phyloP scores from a whole-genome alignment of 2,329 filamentous ascomycete species.

The Aspergillus nomiae region DNA sequence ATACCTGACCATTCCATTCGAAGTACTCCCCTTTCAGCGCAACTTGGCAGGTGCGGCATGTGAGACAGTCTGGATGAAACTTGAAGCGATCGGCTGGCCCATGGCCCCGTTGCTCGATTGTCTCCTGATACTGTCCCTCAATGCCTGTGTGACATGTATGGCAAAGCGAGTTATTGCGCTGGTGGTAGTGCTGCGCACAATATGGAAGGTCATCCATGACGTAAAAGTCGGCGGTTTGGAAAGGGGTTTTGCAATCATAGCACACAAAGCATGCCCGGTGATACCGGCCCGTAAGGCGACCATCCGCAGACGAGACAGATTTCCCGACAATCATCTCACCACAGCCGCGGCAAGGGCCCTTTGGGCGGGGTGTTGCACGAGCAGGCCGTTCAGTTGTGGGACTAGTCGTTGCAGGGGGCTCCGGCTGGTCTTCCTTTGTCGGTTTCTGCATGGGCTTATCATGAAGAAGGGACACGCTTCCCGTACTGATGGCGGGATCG shows the following conservation, averaged over 20 bases:
- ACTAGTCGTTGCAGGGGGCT: background rate
- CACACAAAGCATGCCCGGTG: conserved; percentile 96
- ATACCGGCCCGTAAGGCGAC: conserved; percentile 86
- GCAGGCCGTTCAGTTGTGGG: conserved; percentile 27
- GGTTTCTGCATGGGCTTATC: conserved; percentile 18
- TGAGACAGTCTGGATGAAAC: conserved; percentile 85
- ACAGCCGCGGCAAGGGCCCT: conserved; percentile 84
- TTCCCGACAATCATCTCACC: conserved; percentile 78
- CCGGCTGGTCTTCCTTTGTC: background rate
- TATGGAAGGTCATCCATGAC: conserved; percentile 85
- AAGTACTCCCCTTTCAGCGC: conserved; percentile 85
- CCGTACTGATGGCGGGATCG: conserved; percentile 48
- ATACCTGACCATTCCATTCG: conserved; percentile 76
- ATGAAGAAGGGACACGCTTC: conserved; percentile 39
- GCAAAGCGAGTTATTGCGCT: conserved; percentile 85
- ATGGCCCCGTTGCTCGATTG: conserved; percentile 52
- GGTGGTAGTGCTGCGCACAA: conserved; percentile 90
- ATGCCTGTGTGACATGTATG: conserved; percentile 79
- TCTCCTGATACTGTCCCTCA: conserved; percentile 90
- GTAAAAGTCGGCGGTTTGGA: conserved; percentile 88
- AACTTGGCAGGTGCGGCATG: conserved; percentile 71
- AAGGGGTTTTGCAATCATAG: conserved; percentile 76
- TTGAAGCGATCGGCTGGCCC: conserved; percentile 58
- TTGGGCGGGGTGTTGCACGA: conserved; percentile 51
- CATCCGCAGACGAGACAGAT: conserved; percentile 90